Percentiles rank a stretch among this genome's conserved stretches.
These are phyloP conservation scores for Parascedosporium putredinis DNA, from an alignment of 2,329 filamentous ascomycete species.

Conservation along the genomic window DNA sequence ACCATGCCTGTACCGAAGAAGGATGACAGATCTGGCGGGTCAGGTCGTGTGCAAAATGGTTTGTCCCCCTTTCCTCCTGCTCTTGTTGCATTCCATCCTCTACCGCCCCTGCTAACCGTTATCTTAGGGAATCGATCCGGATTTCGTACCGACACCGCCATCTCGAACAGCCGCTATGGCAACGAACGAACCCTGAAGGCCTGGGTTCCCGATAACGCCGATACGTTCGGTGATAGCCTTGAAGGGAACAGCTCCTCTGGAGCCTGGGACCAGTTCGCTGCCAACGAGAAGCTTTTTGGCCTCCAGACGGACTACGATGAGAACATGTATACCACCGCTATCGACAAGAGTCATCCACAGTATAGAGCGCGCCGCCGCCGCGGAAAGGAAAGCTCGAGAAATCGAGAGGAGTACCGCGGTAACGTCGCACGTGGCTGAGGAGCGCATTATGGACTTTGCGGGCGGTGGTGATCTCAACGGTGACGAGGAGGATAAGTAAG, in stretches of 20 bases:
- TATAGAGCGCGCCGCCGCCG: constrained; percentile 72
- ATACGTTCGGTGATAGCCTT: constrained; percentile 59
- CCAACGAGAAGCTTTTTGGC: constrained; percentile 80
- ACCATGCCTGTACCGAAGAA: constrained; percentile 30
- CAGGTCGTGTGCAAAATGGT: constrained; percentile 26
- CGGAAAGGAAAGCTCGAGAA: constrained; percentile 76
- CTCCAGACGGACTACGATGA: constrained; percentile 87
- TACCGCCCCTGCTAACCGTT: constrained; percentile 9
- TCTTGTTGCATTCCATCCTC: constrained; percentile 9
- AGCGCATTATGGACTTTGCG: constrained; percentile 64
- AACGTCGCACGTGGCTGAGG: constrained; percentile 81
- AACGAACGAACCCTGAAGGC: constrained; percentile 68
- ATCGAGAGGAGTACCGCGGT: constrained; percentile 68
- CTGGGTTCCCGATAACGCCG: constrained; percentile 61
- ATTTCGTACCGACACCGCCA: constrained; percentile 83
- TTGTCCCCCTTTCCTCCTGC: constrained; percentile 10
- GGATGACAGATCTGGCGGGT: constrained; percentile 16
- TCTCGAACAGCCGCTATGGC: constrained; percentile 61
- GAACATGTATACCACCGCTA: constrained; percentile 84
- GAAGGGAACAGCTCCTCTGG: constrained; percentile 43
- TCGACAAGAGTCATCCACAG: constrained; percentile 73
- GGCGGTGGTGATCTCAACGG: constrained; percentile 55
- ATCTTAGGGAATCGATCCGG: constrained; percentile 50
- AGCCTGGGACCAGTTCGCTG: constrained; percentile 88
- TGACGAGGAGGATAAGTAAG: constrained; percentile 89